Conservation (phyloP, 805 yeast species). For the Hanseniaspora taiwanica region DNA sequence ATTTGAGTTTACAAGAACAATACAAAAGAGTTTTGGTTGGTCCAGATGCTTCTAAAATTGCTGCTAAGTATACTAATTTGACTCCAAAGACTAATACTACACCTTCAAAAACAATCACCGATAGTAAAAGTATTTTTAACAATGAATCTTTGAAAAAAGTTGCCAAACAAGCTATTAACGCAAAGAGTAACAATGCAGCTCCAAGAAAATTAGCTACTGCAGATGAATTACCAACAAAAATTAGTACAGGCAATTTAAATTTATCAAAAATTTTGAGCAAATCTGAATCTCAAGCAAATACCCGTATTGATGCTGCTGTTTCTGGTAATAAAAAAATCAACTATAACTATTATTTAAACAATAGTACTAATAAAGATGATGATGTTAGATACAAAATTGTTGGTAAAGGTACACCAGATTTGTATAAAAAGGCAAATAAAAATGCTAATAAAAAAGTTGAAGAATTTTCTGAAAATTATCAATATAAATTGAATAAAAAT, state of each 20-base stretch:
- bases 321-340: conserved; percentile 2
- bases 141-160: conserved; percentile 5
- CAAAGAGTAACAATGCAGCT: background rate
- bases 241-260: conserved; percentile 8
- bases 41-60: conserved; percentile 22
- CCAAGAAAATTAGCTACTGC: conserved; percentile 1
- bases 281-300: conserved; percentile 19
- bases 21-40: conserved; percentile 37
- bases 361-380: too few species aligned
- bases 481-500: conserved; percentile 8
- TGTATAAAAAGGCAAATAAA: too few species aligned
- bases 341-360: background rate
- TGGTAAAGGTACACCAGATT: too few species aligned
- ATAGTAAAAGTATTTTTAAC: conserved; percentile 5
- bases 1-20: conserved; percentile 20
- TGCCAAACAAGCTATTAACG: background rate
- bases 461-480: too few species aligned
- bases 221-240: conserved; percentile 1
- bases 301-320: conserved; percentile 8
- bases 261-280: conserved; percentile 18
- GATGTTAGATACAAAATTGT: too few species aligned
- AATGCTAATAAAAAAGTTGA: too few species aligned
- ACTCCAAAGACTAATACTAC: conserved; percentile 3
- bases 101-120: conserved; percentile 1
- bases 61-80: conserved; percentile 12